Base-by-base conservation (phyloP, 371 early-diverging fungal genomes). In the Mortierella sp. region DNA sequence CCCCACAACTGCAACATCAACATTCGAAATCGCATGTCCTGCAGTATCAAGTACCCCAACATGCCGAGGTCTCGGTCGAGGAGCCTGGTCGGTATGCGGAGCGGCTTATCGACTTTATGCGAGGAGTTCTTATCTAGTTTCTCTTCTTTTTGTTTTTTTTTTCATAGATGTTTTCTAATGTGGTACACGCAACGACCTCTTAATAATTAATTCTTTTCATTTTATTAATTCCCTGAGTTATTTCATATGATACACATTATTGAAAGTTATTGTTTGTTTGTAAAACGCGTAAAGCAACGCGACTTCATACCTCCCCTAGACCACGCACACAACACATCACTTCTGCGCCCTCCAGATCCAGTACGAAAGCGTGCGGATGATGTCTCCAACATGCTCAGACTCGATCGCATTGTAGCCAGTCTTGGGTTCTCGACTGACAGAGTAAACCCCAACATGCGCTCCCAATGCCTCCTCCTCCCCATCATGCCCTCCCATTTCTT, bases 61-160 rank as follows among this genome's bases (percentile, higher is more conserved):
- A 80, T 50, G 80, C 73, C 1, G 93, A 93, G 73, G 83, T 88
- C 26, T 90, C 91, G 24, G 93, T 93, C 0, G 93, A 93, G 78
- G 93, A 91, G 75, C 93, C 93, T 19, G 91, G 88, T n/a, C 84
- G 93, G 26, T 93, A 91, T 76, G 90, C 92, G 0, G 88, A 89
- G 71, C 78, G 93, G 16, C 76, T 93, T 53, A 48, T 91, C 48
- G 89, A 88, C 50, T 92, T 87, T 72, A 85, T 92, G 74, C 79
- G 83, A 6, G 87, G 89, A 0, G 80, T 73, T 8, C 69, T 79
- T 21, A 73, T 79, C 26, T 86, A 74, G 48, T 9, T 53, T 19
- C 37, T 0, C 16, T 6, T 61, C 8, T 37, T 0, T 61, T 37
- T 37, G 5, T 37, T 37, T 14, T 14, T 19, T 3, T 26, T 1